Base-by-base conservation (phyloP, 2,329 filamentous ascomycete species). In the Nemania diffusa region DNA sequence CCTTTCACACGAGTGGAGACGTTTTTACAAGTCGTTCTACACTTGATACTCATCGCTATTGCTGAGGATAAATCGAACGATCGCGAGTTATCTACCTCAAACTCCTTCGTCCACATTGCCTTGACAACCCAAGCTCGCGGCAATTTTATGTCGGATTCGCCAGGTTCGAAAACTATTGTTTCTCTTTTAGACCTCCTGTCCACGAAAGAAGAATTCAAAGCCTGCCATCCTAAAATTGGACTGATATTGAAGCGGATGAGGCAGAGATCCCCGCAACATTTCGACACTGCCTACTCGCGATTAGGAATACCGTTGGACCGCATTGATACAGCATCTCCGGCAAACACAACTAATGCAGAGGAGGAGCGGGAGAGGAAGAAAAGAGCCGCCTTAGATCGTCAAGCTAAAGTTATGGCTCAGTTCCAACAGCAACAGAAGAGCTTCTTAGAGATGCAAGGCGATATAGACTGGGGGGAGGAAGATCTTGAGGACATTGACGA, bases 351-450 rank as follows among this genome's bases (percentile, higher is more conserved):
- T 68, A 82, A 84, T 5, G 88, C 85, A 42, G 90, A 92, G 66
- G 91, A 91, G 71, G 92, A 95, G 75, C 87, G 88, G 17, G 92
- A 95, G 78, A 84, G 89, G 68, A 97, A 95, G 83, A 99, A 97
- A 84, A 92, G 92, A 79, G 92, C 95, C 59, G 96, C 96, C 0
- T 81, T 94, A 46, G 95, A 94, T 73, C 89, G 96, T 24, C 94
- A 98, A 79, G 94, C 94, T 1, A 92, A 90, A 75, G 93, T 99
- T 34, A 97, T 99, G 94, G 96, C 94, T 1, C 94, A 97, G 76
- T 97, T 99, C 80, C 96, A 98, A 78, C 92, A 97, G 77, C 95
- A 99, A 76, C 97, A 98, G 78, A 95, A 97, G 80, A 96, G 89
- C 74, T 99, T 99, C 80, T 83, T 99, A 81, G 91, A 93, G 64